Base-by-base conservation (phyloP, 768 basidiomycete genomes). In the Phlebiopsis gigantea region DNA sequence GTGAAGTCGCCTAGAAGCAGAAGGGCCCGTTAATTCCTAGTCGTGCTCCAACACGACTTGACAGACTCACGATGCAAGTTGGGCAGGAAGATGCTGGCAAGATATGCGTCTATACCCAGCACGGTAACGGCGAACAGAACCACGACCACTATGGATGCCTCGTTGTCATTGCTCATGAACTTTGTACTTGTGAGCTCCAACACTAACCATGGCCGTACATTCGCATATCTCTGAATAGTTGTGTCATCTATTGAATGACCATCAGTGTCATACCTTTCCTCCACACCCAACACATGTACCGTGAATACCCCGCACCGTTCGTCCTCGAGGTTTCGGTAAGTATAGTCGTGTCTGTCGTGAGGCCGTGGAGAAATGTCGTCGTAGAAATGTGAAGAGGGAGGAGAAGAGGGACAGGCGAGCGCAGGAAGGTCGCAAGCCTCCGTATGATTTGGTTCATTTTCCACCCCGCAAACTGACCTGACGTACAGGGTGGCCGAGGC, bases 1-100 rank as follows among this genome's bases (percentile, higher is more conserved):
- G 78, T 81, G 63, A 87, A 92, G 66, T 86, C 85, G 64, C 71
- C 90, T 91, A 57, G 28, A 59, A 21, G 52, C 52, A 50, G 7
- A 34, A 34, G 22, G 19, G 46, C 29, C 21, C 26, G 49, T n/a
- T 31, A 24, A 49, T 55, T 42, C 24, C 47, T 46, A 54, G 46
- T 24, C 31, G 39, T 26, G 39, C 48, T 19, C 47, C 53, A 31
- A 28, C 25, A 54, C 47, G 46, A 31, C 25, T 51, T 21, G 31
- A 42, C 30, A 53, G 15, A 63, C 83, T 51, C 65, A 90, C 90
- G 74, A 66, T 84, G 82, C 24, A 84, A 68, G 46, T 75, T 69
- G 0, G 90, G 87, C 26, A 90, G 73, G 69, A 91, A 90, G 67
- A 45, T 84, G 67, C 48, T 57, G 1, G 84, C 87, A 62, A 90